Evolutionary conservation across 352 stramenopile genomes (phyloP), one percentile per base, ranked within the genome.

Genomic region (Phytophthora idaei): DNA sequence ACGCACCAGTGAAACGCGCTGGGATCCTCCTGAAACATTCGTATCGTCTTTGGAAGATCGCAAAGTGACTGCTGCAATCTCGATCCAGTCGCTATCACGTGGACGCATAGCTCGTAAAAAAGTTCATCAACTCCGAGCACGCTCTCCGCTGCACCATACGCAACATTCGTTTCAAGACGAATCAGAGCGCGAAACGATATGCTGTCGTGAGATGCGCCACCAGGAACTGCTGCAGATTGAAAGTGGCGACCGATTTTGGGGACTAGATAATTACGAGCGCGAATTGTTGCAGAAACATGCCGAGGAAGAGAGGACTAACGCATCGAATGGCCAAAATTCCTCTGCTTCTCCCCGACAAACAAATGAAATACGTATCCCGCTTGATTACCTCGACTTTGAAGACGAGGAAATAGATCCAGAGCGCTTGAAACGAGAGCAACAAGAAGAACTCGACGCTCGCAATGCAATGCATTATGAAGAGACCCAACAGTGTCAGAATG

Each of bases 211-310:
- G 60, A 76, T 90, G 69, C 62, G 85, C 8, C 74, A 86, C 11
- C 70, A 87, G 55, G 82, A 90, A 41, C 67, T 79, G 37, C 66
- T 78, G 29, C 80, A 90, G 50, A 71, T 88, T 28, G 46, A 51
- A 17, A 28, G 64, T 7, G 80, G 80, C 2, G 82, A 90, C 41
- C 51, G 62, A 5, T 90, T 89, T 45, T 89, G 80, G 80, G 82
- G 80, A 1, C 3, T 84, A 5, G 80, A 90, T 14, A 47, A 57
- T 31, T 65, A 80, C 14, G 73, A 83, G 25, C 69, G 68, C n/a
- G 73, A 87, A 49, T 54, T 87, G 5, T 27, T 66, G 21, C 76
- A 80, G 1, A 76, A 81, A 15, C 57, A 50, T 27, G 54, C 74
- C 1, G 78, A 90, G 39, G 74, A 89, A 51, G 69, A 76, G 0